These are phyloP conservation scores for Carex cristatella DNA, from an alignment of 176 grass and related monocot genomes.

Conservation along the genomic window DNA sequence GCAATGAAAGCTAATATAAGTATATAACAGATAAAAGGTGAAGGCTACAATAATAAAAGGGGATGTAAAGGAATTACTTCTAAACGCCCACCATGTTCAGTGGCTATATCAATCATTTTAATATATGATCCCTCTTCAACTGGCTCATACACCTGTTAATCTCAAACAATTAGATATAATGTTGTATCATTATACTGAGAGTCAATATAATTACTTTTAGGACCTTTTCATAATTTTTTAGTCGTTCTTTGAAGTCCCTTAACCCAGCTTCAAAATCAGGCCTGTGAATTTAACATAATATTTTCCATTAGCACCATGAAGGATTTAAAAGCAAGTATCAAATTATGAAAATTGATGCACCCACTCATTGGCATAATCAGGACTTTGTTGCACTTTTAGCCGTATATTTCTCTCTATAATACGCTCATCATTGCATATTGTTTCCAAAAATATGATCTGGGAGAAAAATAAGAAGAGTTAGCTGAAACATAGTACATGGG, in stretches of 20 bases:
- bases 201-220: conserved; percentile 21
- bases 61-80: conserved; percentile 47
- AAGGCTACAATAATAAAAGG: background rate
- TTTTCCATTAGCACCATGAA: background rate
- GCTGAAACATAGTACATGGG: background rate
- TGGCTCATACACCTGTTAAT: conserved; percentile 71
- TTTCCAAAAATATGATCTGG: conserved; percentile 97
- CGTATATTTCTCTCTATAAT: conserved; percentile 96
- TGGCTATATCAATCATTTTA: conserved; percentile 98
- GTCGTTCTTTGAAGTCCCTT: conserved; percentile 79
- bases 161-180: conserved; percentile 1
- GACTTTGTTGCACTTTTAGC: conserved; percentile 95
- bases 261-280: conserved; percentile 94
- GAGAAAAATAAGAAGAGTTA: conserved; percentile 23
- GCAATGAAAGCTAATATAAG: background rate
- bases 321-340: background rate
- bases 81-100: conserved; percentile 71
- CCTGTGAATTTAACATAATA: conserved; percentile 38
- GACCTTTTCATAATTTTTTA: conserved; percentile 96
- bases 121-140: conserved; percentile 96
- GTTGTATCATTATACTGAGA: conserved; percentile 6
- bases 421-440: conserved; percentile 82
- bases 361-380: conserved; percentile 97
- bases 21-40: background rate
- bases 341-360: conserved; percentile 23